These are phyloP conservation scores for Malassezia psittaci DNA, from an alignment of 1,284 basidiomycete genomes.

Conservation along the genomic window DNA sequence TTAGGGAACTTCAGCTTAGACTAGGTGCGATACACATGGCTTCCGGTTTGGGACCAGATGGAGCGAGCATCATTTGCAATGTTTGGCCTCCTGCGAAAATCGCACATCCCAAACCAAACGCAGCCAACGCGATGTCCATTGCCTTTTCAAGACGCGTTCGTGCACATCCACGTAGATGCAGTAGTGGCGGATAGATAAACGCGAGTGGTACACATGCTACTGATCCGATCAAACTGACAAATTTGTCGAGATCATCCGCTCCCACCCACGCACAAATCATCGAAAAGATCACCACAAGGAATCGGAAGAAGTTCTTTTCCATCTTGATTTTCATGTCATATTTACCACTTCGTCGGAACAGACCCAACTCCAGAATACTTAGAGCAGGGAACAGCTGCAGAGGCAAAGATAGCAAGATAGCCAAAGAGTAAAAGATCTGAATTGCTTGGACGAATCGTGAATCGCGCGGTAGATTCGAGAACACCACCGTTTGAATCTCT, in stretches of 20 bases:
- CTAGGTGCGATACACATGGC: constrained; percentile 8
- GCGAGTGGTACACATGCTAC: constrained; percentile 91
- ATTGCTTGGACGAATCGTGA: constrained; percentile 82
- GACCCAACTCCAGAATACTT: constrained; percentile 87
- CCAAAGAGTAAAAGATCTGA: constrained; percentile 54
- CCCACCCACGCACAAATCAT: constrained; percentile 70
- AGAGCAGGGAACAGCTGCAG: constrained; percentile 87
- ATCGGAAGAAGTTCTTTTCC: constrained; percentile 86
- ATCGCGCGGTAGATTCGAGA: constrained; percentile 79
- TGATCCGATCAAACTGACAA: constrained; percentile 83
- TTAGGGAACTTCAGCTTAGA: too few relatives aligned
- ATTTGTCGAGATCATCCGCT: constrained; percentile 87
- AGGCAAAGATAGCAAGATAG: constrained; percentile 85
- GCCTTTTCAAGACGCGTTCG: constrained; percentile 61
- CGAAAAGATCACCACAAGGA: constrained; percentile 64
- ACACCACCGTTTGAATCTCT: constrained; percentile 80
- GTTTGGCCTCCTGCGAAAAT: constrained; percentile 76
- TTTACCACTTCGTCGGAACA: constrained; percentile 76
- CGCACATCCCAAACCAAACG: constrained; percentile 73
- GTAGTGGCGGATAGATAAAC: constrained; percentile 81
- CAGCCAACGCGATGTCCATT: constrained; percentile 65
- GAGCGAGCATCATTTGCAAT: constrained; percentile 44
- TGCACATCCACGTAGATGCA: constrained; percentile 75
- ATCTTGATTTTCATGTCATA: constrained; percentile 67
- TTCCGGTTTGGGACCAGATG: neutral